Evolutionary conservation across 352 stramenopile species (phyloP), one percentile per base, ranked within the genome.

Genomic region (Phytophthora sansomeana): DNA sequence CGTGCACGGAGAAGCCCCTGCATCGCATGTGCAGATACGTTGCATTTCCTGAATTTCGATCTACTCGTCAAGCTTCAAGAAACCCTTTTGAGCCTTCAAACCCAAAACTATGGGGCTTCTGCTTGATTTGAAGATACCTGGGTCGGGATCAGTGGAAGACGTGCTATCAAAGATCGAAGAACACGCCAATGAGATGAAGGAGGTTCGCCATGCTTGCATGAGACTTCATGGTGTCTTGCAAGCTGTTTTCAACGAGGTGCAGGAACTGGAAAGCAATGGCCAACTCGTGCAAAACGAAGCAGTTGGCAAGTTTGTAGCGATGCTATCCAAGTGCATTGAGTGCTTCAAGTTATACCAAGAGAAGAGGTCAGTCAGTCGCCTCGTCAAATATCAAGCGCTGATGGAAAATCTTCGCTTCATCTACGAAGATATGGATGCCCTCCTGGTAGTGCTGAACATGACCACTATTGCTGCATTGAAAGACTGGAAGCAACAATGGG

Each of bases 311-410:
- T 57, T 56, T 33, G 48, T 21, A 6, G 19, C 28, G 8, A 21
- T 52, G 32, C 46, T 66, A 16, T 19, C 30, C 32, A 38, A 48
- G 10, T 52, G 16, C 38, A 26, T 51, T 13, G 28, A 41, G 4
- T 44, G 21, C 16, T 54, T 58, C 10, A 17, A 52, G 13, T 29
- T 32, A 14, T 55, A 66, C 16, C 46, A 48, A 19, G 46, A 36
- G 4, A 58, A 64, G n/a, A 35, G 29, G 17, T 39, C 44, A 4
- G 19, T 32, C 3, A n/a, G 11, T 30, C 49, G 32, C 13, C 32
- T 33, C 14, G 19, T 43, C 49, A 56, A 54, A 32, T 56, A 44
- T 26, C 49, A 56, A 28, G 16, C 30, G 47, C 29, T 54, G 16
- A 54, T 42, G 47, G 47, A 54, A n/a, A 33, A 56, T 6, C 10